Percentiles rank a stretch among this genome's conserved stretches.
phyloP scores from a whole-genome alignment of 2,329 filamentous ascomycete species.

The Mycosphaerelloides madeirae region DNA sequence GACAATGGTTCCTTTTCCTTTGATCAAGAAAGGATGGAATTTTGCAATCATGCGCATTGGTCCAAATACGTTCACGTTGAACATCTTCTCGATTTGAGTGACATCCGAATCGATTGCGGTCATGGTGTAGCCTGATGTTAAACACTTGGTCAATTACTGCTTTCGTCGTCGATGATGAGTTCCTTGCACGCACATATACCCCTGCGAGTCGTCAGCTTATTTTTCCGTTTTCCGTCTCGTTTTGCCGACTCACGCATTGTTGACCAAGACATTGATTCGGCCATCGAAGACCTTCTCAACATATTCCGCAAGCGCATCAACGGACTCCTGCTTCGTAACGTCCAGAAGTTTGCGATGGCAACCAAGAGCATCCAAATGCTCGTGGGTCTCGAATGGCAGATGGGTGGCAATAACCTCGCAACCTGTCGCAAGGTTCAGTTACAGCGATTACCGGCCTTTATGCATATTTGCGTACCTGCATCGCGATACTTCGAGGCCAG shows the following conservation, averaged over 20 bases:
- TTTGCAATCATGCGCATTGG: constrained; percentile 17
- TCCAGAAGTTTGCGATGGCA: neutral
- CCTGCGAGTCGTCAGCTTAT: neutral
- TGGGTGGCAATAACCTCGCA: neutral
- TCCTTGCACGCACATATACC: neutral
- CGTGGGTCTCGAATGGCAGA: neutral
- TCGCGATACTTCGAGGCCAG: neutral
- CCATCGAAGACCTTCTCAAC: neutral
- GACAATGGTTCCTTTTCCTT: constrained; percentile 5
- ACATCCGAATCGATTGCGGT: constrained; percentile 21
- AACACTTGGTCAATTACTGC: neutral
- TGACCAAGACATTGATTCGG: constrained; percentile 3
- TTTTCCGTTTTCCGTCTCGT: neutral
- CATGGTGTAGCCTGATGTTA: constrained; percentile 23
- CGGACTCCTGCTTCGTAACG: neutral
- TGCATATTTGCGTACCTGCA: neutral
- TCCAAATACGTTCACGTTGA: constrained; percentile 27
- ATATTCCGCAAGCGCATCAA: neutral
- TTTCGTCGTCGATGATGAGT: neutral
- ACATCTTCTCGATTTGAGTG: constrained; percentile 15
- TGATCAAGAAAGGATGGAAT: constrained; percentile 12
- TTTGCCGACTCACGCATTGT: constrained; percentile 2
- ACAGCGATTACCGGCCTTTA: neutral
- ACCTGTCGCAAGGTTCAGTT: neutral
- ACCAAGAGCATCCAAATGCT: neutral